These are phyloP conservation scores for Amoeboaphelidium protococcarum DNA, from an alignment of 371 early-diverging fungal species.

Conservation along the genomic window DNA sequence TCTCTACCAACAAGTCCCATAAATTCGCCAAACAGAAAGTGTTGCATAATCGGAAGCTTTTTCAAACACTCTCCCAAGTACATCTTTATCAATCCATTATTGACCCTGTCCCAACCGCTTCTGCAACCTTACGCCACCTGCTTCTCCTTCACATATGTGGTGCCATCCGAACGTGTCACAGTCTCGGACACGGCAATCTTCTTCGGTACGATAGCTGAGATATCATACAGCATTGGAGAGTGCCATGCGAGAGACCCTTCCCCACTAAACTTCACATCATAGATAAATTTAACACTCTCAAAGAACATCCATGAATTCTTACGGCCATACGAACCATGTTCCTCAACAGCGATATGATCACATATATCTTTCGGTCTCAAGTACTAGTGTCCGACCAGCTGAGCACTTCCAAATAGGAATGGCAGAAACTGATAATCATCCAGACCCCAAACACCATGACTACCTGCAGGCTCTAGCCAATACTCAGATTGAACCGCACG, in stretches of 20 bases:
- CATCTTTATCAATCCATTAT: conserved; percentile 85
- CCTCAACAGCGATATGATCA: conserved; percentile 45
- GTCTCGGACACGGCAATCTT: no score
- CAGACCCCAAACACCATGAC: conserved; percentile 96
- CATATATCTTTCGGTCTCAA: conserved; percentile 53
- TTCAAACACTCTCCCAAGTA: conserved; percentile 84
- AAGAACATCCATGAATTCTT: no score
- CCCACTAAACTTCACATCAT: background rate
- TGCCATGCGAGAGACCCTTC: conserved; percentile 28
- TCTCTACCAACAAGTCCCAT: conserved; percentile 5
- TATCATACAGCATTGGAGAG: conserved; percentile 90
- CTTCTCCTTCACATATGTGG: no score
- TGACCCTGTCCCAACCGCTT: conserved; percentile 86
- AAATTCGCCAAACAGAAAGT: conserved; percentile 71
- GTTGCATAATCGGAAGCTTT: conserved; percentile 95
- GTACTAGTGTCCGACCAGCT: conserved; percentile 29
- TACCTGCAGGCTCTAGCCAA: conserved; percentile 96
- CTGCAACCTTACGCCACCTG: no score
- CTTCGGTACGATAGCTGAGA: conserved; percentile 62
- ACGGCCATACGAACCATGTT: no score
- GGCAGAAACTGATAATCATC: conserved; percentile 97
- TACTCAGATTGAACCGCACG: conserved; percentile 67
- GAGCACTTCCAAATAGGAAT: conserved; percentile 77
- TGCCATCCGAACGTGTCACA: no score
- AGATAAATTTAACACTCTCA: background rate